phyloP scores from a whole-genome alignment of 176 grass and related monocot species.

The Thalia dealbata region DNA sequence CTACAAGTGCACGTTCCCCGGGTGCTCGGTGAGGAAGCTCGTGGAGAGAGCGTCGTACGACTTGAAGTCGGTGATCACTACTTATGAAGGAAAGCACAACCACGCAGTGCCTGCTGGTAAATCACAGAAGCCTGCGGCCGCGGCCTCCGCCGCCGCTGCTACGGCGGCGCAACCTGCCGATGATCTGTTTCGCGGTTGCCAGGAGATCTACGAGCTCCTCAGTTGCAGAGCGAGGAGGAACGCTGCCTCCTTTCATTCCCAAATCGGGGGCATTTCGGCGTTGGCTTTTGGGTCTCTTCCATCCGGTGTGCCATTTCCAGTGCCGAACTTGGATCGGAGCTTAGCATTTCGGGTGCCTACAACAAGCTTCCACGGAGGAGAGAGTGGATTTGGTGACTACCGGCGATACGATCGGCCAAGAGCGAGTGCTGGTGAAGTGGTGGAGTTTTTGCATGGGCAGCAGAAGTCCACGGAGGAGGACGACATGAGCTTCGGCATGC shows the following conservation, averaged over 20 bases:
- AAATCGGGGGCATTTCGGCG: background rate
- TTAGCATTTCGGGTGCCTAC: background rate
- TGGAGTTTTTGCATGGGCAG: background rate
- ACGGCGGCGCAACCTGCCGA: background rate
- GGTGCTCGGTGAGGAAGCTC: constrained; percentile 27
- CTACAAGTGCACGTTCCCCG: constrained; percentile 25
- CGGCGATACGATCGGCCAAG: background rate
- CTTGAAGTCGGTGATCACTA: constrained; percentile 32
- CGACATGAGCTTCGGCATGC: background rate
- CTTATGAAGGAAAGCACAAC: constrained; percentile 35
- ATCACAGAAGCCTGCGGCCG: background rate
- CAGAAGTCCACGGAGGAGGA: background rate
- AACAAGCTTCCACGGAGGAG: background rate
- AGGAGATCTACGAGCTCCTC: background rate
- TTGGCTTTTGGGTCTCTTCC: background rate
- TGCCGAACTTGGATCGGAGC: background rate
- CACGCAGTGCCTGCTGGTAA: constrained; percentile 22
- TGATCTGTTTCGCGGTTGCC: background rate
- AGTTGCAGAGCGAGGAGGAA: background rate
- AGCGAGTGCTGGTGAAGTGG: background rate
- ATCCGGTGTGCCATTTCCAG: background rate
- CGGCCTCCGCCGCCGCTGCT: background rate
- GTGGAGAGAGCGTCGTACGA: constrained; percentile 28
- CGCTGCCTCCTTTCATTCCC: background rate
- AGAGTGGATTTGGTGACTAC: background rate